A percentile compares a stretch with the other conserved stretches of the same genome.
phyloP scores from a whole-genome alignment of 164 flowering plant genomes.

The Cinnamomum chago region DNA sequence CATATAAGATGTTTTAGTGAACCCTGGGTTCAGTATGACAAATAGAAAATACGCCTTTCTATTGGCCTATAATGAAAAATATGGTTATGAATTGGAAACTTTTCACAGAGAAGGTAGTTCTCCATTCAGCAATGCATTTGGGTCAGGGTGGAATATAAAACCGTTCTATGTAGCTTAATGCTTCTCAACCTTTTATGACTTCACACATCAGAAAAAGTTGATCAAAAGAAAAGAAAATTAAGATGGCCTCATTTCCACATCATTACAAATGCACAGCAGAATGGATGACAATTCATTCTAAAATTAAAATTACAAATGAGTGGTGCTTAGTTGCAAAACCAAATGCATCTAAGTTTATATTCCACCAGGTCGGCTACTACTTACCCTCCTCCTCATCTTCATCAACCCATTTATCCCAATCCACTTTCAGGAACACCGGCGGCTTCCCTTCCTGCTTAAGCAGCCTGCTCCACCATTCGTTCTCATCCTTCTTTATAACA shows the following conservation, averaged over 20 bases:
- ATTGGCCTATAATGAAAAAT: neutral
- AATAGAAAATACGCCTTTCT: too few species aligned
- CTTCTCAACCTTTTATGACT: too few species aligned
- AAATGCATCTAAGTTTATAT: too few species aligned
- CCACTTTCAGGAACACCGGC: constrained; percentile 58
- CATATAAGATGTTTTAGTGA: neutral
- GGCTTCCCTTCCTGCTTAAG: constrained; percentile 58
- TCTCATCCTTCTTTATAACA: constrained; percentile 60
- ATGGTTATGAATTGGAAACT: neutral
- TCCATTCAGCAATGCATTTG: neutral
- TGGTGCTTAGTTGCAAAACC: too few species aligned
- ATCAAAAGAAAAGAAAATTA: too few species aligned
- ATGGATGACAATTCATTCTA: too few species aligned
- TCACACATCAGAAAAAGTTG: too few species aligned
- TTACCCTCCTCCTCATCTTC: constrained; percentile 62
- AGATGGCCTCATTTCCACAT: too few species aligned
- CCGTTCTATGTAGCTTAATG: too few species aligned
- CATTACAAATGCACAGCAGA: too few species aligned
- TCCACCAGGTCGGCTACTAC: neutral
- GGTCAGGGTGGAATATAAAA: neutral
- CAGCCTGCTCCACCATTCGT: constrained; percentile 70
- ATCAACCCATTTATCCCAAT: constrained; percentile 85
- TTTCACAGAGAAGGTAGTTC: neutral
- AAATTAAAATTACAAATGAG: too few species aligned
- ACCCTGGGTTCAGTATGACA: neutral